Conservation (phyloP, 768 basidiomycete species). For the Amanita rubescens region DNA sequence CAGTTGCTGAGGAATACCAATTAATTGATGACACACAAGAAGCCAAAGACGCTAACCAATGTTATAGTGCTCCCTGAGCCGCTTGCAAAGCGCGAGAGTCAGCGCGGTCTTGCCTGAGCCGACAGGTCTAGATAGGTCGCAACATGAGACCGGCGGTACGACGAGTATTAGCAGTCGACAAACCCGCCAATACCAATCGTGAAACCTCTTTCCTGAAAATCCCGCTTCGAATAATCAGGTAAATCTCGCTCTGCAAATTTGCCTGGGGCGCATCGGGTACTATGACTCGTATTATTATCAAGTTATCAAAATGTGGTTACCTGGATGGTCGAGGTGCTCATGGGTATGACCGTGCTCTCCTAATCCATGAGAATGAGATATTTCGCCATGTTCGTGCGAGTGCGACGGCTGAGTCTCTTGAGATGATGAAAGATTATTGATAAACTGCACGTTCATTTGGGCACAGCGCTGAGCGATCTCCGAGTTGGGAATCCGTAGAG, state of each 20-base stretch:
- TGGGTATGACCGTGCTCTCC: conserved; percentile 94
- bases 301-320: conserved; percentile 29
- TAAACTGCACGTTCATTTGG: conserved; percentile 68
- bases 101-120: conserved; percentile 97
- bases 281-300: not conserved
- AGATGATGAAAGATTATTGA: conserved; percentile 51
- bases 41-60: conserved; percentile 53
- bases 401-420: conserved; percentile 32
- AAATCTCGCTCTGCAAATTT: conserved; percentile 90
- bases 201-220: conserved; percentile 91
- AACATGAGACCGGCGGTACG: not conserved
- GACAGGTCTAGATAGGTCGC: conserved; percentile 64
- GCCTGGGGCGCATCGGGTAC: conserved; percentile 38
- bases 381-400: conserved; percentile 52
- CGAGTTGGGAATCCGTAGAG: too few relatives aligned
- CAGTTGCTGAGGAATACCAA: conserved; percentile 53
- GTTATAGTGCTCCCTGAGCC: conserved; percentile 77
- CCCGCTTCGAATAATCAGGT: conserved; percentile 76
- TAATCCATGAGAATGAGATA: conserved; percentile 43
- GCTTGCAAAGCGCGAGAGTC: conserved; percentile 82
- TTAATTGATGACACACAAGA: not conserved
- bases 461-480: too few relatives aligned
- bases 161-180: conserved; percentile 16
- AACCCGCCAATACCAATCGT: conserved; percentile 98
- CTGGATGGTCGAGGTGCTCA: conserved; percentile 85